Base-by-base conservation (phyloP, 768 basidiomycete species). In the Dioszegia crocea region DNA sequence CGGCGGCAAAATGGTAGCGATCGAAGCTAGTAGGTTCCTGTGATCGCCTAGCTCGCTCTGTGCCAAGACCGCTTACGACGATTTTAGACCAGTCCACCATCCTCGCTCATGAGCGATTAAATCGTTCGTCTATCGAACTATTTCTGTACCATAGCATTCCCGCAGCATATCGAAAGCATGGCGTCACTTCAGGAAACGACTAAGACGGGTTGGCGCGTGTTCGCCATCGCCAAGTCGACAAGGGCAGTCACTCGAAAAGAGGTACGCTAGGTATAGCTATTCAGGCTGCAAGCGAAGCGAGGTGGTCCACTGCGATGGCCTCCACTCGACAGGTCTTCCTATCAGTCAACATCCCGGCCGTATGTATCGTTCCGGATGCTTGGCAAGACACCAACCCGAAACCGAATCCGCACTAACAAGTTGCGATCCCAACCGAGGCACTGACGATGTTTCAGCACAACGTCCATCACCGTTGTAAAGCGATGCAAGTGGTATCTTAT, bases 401-500 rank as follows among this genome's bases (percentile, higher is more conserved):
- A 21, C 40, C 40, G n/a, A 21, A 41, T 21, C 12, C 40, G 40
- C 8, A 17, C 40, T 41, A 41, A 41, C 16, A 19, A 21, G 19
- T 41, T 41, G 40, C 40, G 40, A 41, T 41, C n/a, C 40, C 40
- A 19, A 41, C 40, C 40, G 14, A 14, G 33, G 33, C 33, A 33
- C 33, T 9, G 21, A 46, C 19, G 14, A 19, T 46, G 45, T 46
- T 46, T 46, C 47, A 48, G 40, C 47, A 12, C 3, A 48, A 16
- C 26, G 4, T n/a, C 5, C 8, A 3, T 6, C 27, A 48, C 29
- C 30, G 26, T 4, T n/a, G 12, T 2, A 4, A 16, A 3, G 47
- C 27, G 26, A 48, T 48, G 47, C 47, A 48, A 48, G 47, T 48
- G 47, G 47, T 48, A 48, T 48, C 47, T 48, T 48, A 48, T 48